Conservation (phyloP, 305 asterid genomes). For the Striga hermonthica region DNA sequence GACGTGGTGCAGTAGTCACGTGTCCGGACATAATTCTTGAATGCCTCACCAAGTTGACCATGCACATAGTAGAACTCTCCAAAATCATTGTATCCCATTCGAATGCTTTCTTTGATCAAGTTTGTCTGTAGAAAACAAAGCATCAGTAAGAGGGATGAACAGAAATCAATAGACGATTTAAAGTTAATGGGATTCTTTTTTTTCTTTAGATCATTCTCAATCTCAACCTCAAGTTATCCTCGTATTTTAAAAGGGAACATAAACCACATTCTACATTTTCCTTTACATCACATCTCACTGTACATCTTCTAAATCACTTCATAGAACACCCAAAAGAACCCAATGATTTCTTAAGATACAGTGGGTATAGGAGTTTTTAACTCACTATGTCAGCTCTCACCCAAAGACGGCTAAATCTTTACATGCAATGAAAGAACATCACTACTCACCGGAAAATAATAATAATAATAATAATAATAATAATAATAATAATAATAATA, state of each 20-base stretch:
- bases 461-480: too few relatives aligned
- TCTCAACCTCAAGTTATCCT: background rate
- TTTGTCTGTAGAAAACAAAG: conserved; percentile 59
- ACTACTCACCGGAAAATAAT: too few relatives aligned
- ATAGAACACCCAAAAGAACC: too few relatives aligned
- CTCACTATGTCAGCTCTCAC: background rate
- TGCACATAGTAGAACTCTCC: conserved; percentile 90
- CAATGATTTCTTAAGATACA: too few relatives aligned
- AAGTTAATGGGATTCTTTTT: background rate
- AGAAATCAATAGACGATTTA: background rate
- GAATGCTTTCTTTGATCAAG: conserved; percentile 92
- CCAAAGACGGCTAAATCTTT: too few relatives aligned
- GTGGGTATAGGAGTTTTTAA: too few relatives aligned
- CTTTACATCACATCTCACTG: too few relatives aligned
- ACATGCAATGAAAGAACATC: too few relatives aligned
- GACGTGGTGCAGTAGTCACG: conserved; percentile 96
- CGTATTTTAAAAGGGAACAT: background rate
- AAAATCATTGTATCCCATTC: conserved; percentile 97
- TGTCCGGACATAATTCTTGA: conserved; percentile 81
- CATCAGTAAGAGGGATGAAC: conserved; percentile 15
- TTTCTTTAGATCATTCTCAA: background rate
- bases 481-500: too few relatives aligned
- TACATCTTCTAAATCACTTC: too few relatives aligned
- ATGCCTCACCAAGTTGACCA: conserved; percentile 88
- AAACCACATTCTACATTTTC: too few relatives aligned